These are phyloP conservation scores for Cruciata laevipes DNA, from an alignment of 257 asterid species.

Conservation along the genomic window DNA sequence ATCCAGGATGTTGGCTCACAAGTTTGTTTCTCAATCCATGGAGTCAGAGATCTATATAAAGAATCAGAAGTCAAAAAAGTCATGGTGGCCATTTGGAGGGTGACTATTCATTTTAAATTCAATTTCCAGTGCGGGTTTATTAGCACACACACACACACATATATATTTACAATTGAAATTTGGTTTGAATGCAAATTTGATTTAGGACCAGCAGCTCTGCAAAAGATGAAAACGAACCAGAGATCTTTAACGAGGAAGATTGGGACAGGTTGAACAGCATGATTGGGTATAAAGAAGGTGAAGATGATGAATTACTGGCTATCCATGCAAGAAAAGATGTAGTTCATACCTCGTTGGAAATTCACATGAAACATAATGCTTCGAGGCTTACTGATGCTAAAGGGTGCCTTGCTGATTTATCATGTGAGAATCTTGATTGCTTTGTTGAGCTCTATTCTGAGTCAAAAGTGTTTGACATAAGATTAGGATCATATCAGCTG, in stretches of 20 bases:
- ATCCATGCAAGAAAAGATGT: conserved; percentile 42
- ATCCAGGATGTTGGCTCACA: conserved; percentile 96
- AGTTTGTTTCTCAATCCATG: conserved; percentile 72
- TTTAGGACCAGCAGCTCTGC: conserved; percentile 59
- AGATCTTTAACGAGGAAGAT: conserved; percentile 71
- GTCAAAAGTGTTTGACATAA: conserved; percentile 64
- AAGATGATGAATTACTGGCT: conserved; percentile 42
- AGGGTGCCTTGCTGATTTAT: conserved; percentile 85
- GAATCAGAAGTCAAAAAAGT: conserved; percentile 51
- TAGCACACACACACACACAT: neutral
- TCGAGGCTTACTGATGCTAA: conserved; percentile 65
- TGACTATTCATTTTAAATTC: conserved; percentile 20
- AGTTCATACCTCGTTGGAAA: conserved; percentile 60
- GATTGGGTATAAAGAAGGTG: conserved; percentile 82
- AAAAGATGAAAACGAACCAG: conserved; percentile 72
- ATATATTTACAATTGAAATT: conserved; percentile 1
- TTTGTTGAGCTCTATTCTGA: conserved; percentile 63
- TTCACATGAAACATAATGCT: conserved; percentile 95
- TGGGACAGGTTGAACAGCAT: conserved; percentile 85
- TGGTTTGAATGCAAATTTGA: conserved; percentile 18
- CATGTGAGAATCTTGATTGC: conserved; percentile 89
- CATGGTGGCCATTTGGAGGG: conserved; percentile 99
- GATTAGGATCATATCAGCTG: conserved; percentile 86
- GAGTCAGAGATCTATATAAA: conserved; percentile 48
- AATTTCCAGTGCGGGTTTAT: neutral